Evolutionary conservation across 176 grass and related monocot genomes (phyloP).

Genomic region (Rhipidocladum racemiflorum): DNA sequence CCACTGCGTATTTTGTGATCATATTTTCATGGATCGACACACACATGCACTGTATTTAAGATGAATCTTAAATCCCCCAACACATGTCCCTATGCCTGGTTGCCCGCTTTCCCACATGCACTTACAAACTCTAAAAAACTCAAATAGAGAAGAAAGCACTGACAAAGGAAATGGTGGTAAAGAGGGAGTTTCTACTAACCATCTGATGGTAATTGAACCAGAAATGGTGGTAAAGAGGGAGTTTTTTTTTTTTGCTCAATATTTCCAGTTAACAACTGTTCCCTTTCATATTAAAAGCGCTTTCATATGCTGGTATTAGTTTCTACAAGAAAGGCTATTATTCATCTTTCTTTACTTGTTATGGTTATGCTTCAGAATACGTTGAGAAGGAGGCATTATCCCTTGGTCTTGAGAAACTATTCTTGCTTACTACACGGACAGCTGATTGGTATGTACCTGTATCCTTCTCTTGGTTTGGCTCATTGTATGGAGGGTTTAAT

Average conservation of each 20-base stretch:
- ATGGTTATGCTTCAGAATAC: slow-evolving; percentile 63
- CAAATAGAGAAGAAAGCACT: slow-evolving; percentile 1
- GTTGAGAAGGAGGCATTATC: slow-evolving; percentile 71
- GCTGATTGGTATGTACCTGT: slow-evolving; percentile 73
- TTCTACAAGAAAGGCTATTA: slow-evolving; percentile 18
- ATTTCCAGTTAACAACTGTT: neutral
- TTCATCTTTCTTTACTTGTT: slow-evolving; percentile 17
- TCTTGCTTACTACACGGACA: slow-evolving; percentile 86
- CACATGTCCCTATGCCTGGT: neutral
- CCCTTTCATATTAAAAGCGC: neutral
- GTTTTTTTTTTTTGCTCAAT: too few species aligned
- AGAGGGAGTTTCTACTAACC: neutral
- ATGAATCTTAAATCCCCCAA: slow-evolving; percentile 8
- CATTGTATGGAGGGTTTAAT: neutral
- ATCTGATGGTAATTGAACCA: neutral
- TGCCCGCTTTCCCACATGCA: neutral
- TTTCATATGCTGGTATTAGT: neutral
- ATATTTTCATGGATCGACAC: neutral
- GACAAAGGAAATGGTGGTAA: neutral
- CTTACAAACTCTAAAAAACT: neutral
- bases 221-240: too few species aligned
- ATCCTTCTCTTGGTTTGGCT: slow-evolving; percentile 3
- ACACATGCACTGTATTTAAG: neutral
- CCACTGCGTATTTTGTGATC: neutral
- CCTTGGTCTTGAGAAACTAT: slow-evolving; percentile 72